Evolutionary conservation across 2,329 filamentous ascomycete species (phyloP).

Genomic region (Dothideomycetidae sp.): DNA sequence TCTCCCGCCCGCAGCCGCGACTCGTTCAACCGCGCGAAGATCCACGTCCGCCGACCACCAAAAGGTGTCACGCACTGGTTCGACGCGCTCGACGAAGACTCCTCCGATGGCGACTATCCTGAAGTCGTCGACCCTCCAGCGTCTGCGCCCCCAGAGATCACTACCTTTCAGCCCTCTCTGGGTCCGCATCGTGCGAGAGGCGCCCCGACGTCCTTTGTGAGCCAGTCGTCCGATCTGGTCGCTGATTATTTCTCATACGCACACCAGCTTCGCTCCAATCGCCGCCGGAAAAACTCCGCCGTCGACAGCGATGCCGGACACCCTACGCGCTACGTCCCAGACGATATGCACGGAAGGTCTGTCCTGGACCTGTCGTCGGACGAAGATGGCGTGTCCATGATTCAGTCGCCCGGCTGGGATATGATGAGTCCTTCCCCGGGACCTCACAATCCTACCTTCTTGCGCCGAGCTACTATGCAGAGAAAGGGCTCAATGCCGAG

Average conservation of each 20-base stretch:
- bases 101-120: slow-evolving; percentile 12
- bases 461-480: slow-evolving; percentile 8
- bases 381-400: slow-evolving; percentile 20
- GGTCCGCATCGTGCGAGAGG: slow-evolving; percentile 12
- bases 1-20: slow-evolving; percentile 23
- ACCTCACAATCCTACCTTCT: slow-evolving; percentile 3
- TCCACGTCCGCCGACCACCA: slow-evolving; percentile 32
- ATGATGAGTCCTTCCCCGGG: slow-evolving; percentile 9
- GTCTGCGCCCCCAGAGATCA: slow-evolving; percentile 8
- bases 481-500: slow-evolving; percentile 8
- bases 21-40: slow-evolving; percentile 32
- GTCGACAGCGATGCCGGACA: slow-evolving; percentile 6
- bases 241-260: slow-evolving; percentile 11
- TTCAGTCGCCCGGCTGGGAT: slow-evolving; percentile 10
- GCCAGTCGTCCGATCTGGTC: slow-evolving; percentile 6
- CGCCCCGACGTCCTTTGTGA: slow-evolving; percentile 12
- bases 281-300: slow-evolving; percentile 8
- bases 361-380: slow-evolving; percentile 12
- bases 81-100: slow-evolving; percentile 28
- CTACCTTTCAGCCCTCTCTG: slow-evolving; percentile 12
- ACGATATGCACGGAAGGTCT: slow-evolving; percentile 6
- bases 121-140: slow-evolving; percentile 9
- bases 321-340: slow-evolving; percentile 2
- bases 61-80: slow-evolving; percentile 39
- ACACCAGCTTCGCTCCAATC: slow-evolving; percentile 2